phyloP scores from a whole-genome alignment of 495 filamentous ascomycete genomes.

The Penicillium argentinense region DNA sequence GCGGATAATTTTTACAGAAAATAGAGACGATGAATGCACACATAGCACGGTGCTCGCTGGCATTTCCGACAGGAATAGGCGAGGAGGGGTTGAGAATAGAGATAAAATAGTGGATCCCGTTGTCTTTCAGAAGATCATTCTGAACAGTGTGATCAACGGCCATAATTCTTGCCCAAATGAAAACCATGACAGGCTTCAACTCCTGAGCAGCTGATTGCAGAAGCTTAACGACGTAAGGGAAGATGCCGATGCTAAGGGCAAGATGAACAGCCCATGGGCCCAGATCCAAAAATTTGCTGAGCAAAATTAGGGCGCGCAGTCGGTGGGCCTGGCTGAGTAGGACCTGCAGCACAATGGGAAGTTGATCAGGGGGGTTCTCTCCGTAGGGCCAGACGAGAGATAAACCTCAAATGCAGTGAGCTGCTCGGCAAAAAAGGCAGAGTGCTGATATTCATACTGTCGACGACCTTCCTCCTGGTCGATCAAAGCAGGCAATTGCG shows the following conservation, averaged over 20 bases:
- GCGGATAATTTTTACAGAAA: conserved; percentile 89
- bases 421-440: conserved; percentile 95
- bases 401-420: conserved; percentile 98
- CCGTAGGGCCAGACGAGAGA: conserved; percentile 79
- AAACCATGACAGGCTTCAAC: conserved; percentile 97
- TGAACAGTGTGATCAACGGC: conserved; percentile 94
- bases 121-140: conserved; percentile 90
- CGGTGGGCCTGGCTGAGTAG: conserved; percentile 93
- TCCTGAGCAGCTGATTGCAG: conserved; percentile 93
- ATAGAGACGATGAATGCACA: conserved; percentile 97
- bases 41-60: conserved; percentile 95
- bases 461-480: conserved; percentile 71
- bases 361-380: conserved; percentile 85
- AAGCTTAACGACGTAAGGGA: conserved; percentile 95
- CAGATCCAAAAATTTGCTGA: conserved; percentile 91
- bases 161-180: conserved; percentile 97
- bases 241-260: conserved; percentile 95
- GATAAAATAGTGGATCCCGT: conserved; percentile 94
- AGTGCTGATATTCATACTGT: conserved; percentile 91
- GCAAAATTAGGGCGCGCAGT: conserved; percentile 85
- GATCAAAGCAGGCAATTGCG: conserved; percentile 79
- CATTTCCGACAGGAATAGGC: conserved; percentile 78
- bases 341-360: conserved; percentile 95
- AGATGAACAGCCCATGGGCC: conserved; percentile 98
- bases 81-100: conserved; percentile 81